These are phyloP conservation scores for Hyaloperonospora arabidopsidis DNA, from an alignment of 352 stramenopile species.

Conservation along the genomic window DNA sequence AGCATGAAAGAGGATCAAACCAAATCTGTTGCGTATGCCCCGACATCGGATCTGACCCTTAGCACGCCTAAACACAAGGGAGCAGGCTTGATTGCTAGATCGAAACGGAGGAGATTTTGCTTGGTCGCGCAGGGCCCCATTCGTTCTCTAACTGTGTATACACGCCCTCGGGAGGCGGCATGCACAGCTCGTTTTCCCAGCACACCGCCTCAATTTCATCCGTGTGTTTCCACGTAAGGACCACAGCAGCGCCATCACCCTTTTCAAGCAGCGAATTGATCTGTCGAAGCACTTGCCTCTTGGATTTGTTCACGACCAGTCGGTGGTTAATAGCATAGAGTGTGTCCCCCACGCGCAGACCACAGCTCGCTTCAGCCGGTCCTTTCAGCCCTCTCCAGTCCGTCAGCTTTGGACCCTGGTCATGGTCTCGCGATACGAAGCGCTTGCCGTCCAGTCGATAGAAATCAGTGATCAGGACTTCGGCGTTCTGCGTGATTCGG, in stretches of 20 bases:
- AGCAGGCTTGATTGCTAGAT: constrained; percentile 42
- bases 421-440: constrained; percentile 63
- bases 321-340: constrained; percentile 83
- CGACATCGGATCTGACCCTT: background rate
- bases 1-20: no score
- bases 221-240: constrained; percentile 80
- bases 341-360: constrained; percentile 67
- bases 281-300: constrained; percentile 73
- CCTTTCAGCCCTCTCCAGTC: constrained; percentile 71
- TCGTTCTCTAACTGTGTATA: constrained; percentile 81
- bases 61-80: constrained; percentile 15
- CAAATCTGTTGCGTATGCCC: no score
- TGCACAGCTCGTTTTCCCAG: constrained; percentile 71
- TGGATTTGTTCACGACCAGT: constrained; percentile 84
- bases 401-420: constrained; percentile 47
- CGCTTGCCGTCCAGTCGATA: constrained; percentile 74
- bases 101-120: constrained; percentile 80
- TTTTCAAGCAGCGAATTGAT: constrained; percentile 74
- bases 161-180: constrained; percentile 71
- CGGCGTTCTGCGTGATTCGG: constrained; percentile 79
- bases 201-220: constrained; percentile 66
- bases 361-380: constrained; percentile 60
- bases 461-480: constrained; percentile 73
- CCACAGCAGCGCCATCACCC: constrained; percentile 50
- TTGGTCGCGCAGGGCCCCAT: constrained; percentile 69